Base-by-base conservation (phyloP, 1,139 yeast genomes). In the Pichia sp. region DNA sequence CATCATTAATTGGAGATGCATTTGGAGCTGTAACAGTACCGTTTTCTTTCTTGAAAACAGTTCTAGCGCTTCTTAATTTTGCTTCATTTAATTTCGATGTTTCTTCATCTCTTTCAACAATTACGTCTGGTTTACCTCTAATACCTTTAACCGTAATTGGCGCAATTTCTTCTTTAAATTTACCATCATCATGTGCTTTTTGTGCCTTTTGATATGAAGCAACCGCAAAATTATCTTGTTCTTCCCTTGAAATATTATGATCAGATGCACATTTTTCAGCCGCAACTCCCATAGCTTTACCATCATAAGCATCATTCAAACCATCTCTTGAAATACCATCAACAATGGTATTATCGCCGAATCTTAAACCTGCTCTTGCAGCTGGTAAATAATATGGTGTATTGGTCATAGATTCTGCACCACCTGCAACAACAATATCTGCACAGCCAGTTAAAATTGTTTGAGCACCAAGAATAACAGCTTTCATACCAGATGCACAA, bases 11-110 rank as follows among this genome's bases (percentile, higher is more conserved):
- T 61, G 94, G 87, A 35, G 97, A 87, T 37, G 97, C 95, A 67
- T 92, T 92, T 58, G 97, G 95, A 33, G 95, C 97, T 42, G 98
- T 92, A 52, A 90, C 92, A 37, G 97, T 86, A 62, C 97, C 97
- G 60, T 81, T 80, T 58, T 82, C 96, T 68, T 79, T 80, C 69
- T 86, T 83, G 80, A 92, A 92, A 30, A 86, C 97, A 46, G 97
- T 79, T 72, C 97, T 83, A 35, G 97, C 96, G 50, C 82, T 51
- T 64, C 74, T 78, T 57, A 92, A 72, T 64, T 77, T 87, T 38
- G 72, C 74, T 65, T 85, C 89, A 69, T 90, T 78, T 57, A 90
- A 76, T 63, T 86, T 85, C 52, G 66, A 64, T 47, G 78, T 65
- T 67, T 83, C 94, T 63, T 84, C 92, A 67, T 92, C 98, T 44